phyloP scores from a whole-genome alignment of 176 grass and related monocot genomes.

The maize (Zea mays) region Zm-B73-REFERENCE-NAM-5.0 NC_050100.1:181151001-181151500 shows the following conservation, averaged over 20 bases:
- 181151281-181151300: slow-evolving; percentile 30
- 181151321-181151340: slow-evolving; percentile 22
- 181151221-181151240: slow-evolving; percentile 14
- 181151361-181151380: slow-evolving; percentile 23
- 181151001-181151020: slow-evolving; percentile 26
- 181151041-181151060: slow-evolving; percentile 56
- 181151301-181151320: slow-evolving; percentile 34
- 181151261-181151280: slow-evolving; percentile 24
- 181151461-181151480: slow-evolving; percentile 70
- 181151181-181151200: slow-evolving; percentile 54
- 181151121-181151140: slow-evolving; percentile 51
- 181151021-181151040: slow-evolving; percentile 33
- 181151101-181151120: slow-evolving; percentile 71
- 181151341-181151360: slow-evolving; percentile 14
- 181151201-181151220: slow-evolving; percentile 47
- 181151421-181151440: slow-evolving; percentile 50
- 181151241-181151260: slow-evolving; percentile 36
- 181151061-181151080: slow-evolving; percentile 60
- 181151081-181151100: slow-evolving; percentile 53
- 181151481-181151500: slow-evolving; percentile 79
- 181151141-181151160: slow-evolving; percentile 53
- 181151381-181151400: slow-evolving; percentile 41
- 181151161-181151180: slow-evolving; percentile 58
- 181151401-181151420: slow-evolving; percentile 33
- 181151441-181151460: slow-evolving; percentile 66